Base-by-base conservation (phyloP, 176 grass and related monocot genomes). In the Musa troglodytarum region DNA sequence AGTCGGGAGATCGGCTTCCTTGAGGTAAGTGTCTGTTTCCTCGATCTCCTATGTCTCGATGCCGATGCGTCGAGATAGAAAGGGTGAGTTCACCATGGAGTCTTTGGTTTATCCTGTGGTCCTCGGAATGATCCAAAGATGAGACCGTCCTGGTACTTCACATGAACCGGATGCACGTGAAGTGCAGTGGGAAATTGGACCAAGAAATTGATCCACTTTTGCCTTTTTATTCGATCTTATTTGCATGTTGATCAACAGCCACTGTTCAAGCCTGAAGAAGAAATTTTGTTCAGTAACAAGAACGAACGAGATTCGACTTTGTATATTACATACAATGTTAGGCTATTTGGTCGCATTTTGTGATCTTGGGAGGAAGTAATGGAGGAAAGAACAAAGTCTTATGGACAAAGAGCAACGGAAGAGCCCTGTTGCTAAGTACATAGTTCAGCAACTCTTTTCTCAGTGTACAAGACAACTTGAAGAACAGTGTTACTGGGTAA, bases 1-100 rank as follows among this genome's bases (percentile, higher is more conserved):
- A 64, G 54, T 62, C 71, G 70, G 21, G 83, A 85, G 78, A 85
- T 85, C 75, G 54, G 63, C 63, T 76, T 54, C 20, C 52, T 85
- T 26, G 28, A 81, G 78, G 83, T 81, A 11, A 13, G 49, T 19
- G 6, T 3, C 16, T 24, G n/a, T 22, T 58, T 58, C 71, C 49
- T 2, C 52, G 53, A 13, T 55, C 23, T 74, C 49, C 6, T 21
- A 34, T 10, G 19, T n/a, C 19, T 10, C 49, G 29, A 4, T 70
- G 19, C 49, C 8, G 15, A 70, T 61, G 16, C 17, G 57, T 8
- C 1, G 57, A 61, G 16, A 8, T 17, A 61, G 5, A n/a, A 19
- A 61, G 55, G 17, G 13, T 4, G 17, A 57, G 55, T 43, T 43
- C 34, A 43, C 34, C 34, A 4, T 43, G 57, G 6, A 0, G 57